Base-by-base conservation (phyloP, 306 rosid genomes). In the Phaseolus lunatus region DNA sequence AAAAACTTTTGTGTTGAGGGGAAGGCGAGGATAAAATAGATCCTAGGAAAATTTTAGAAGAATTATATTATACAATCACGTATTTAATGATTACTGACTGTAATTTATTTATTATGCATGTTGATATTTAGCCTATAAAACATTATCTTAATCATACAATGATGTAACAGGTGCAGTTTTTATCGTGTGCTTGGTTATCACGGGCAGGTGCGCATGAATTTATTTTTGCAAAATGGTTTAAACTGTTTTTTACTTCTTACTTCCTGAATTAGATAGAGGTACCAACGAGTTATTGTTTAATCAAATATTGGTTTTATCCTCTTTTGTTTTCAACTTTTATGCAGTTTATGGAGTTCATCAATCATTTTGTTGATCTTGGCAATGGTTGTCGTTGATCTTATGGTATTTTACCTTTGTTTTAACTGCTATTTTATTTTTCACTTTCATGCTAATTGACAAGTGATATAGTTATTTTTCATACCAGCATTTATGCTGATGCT, bases 311-410 rank as follows among this genome's bases (percentile, higher is more conserved):
- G 43, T 76, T 67, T 69, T 59, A 78, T 63, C 66, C 23, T 41
- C 70, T 43, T 74, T 78, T 72, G 22, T 16, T 81, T 84, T 90
- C 39, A 73, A 67, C 44, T 16, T 80, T 22, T 24, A 58, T 89
- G 85, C 82, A 95, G 98, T 84, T 87, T 95, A 13, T 95, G 99
- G 98, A 90, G 90, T 72, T 95, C 99, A 65, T 92, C 92, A 76
- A 95, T 95, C 83, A 92, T 95, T 84, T 86, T 95, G 80, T 77
- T 95, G 87, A 97, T 92, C 77, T 85, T 95, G 87, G 89, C 87
- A 26, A 95, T 95, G 99, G 92, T 92, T 82, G 88, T 95, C 1
- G 78, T 95, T 62, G 99, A 95, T 89, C 93, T 95, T 81, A 80
- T 95, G 99, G 99, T 95, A 90, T 71, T 70, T 57, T 78, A 64